A percentile compares a stretch with the other conserved stretches of the same genome.
Evolutionary conservation across 371 early-diverging fungal species (phyloP).

Genomic region (Basidiobolus meristosporus): DNA sequence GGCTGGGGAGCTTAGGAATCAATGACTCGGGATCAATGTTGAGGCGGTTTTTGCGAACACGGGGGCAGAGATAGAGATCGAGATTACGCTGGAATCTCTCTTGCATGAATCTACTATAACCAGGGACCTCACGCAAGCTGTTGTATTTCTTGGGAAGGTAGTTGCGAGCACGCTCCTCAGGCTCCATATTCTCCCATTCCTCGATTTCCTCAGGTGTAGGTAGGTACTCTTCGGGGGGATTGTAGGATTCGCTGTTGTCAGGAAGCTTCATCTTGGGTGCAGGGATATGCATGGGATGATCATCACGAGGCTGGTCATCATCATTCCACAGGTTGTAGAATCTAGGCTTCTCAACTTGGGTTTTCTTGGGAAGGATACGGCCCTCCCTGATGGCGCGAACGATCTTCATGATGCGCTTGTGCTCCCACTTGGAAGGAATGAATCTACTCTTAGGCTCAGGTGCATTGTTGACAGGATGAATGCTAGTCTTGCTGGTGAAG

Average conservation of each 20-base stretch:
- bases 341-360: slow-evolving; percentile 33
- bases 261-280: slow-evolving; percentile 85
- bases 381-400: slow-evolving; percentile 87
- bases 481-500: slow-evolving; percentile 67
- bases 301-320: slow-evolving; percentile 29
- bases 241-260: slow-evolving; percentile 85
- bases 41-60: slow-evolving; percentile 66
- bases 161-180: slow-evolving; percentile 58
- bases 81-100: slow-evolving; percentile 91
- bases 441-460: slow-evolving; percentile 93
- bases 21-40: slow-evolving; percentile 83
- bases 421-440: slow-evolving; percentile 87
- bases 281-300: slow-evolving; percentile 61
- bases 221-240: slow-evolving; percentile 94
- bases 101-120: slow-evolving; percentile 66
- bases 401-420: slow-evolving; percentile 78
- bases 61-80: slow-evolving; percentile 90
- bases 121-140: slow-evolving; percentile 70
- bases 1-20: slow-evolving; percentile 88
- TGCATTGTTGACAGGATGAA: slow-evolving; percentile 58
- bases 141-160: slow-evolving; percentile 70
- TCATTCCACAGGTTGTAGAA: slow-evolving; percentile 79
- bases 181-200: slow-evolving; percentile 57
- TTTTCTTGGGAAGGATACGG: slow-evolving; percentile 45
- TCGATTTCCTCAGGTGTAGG: slow-evolving; percentile 58